Evolutionary conservation across 305 asterid genomes (phyloP).

Genomic region (Fraxinus ornus): DNA sequence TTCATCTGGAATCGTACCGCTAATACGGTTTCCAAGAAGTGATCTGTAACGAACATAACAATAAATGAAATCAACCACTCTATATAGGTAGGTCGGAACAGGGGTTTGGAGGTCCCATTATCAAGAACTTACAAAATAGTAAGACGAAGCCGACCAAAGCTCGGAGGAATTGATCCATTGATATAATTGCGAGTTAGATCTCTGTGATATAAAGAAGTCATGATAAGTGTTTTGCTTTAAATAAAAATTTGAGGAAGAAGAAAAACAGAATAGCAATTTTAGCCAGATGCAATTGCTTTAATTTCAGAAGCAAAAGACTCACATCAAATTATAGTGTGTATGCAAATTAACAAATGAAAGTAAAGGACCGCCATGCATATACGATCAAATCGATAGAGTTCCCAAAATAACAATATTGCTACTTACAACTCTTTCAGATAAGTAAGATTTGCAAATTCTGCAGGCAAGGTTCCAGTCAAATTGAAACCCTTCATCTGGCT

Average conservation of each 20-base stretch:
- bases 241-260: not conserved
- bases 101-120: not conserved
- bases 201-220: conserved; percentile 36
- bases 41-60: conserved; percentile 41
- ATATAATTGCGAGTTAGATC: conserved; percentile 73
- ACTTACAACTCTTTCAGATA: conserved; percentile 62
- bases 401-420: not conserved
- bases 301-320: not conserved
- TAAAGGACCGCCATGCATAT: not conserved
- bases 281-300: not conserved
- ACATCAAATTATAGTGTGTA: not conserved
- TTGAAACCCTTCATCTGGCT: conserved; percentile 66
- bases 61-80: not conserved
- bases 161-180: conserved; percentile 67
- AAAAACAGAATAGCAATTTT: not conserved
- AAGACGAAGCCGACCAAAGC: conserved; percentile 50
- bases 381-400: not conserved
- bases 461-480: conserved; percentile 70
- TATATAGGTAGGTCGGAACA: not conserved
- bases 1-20: conserved; percentile 68
- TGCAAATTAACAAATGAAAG: not conserved
- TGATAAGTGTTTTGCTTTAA: not conserved
- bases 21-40: conserved; percentile 70
- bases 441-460: conserved; percentile 57
- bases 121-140: conserved; percentile 47